phyloP scores from a whole-genome alignment of 176 grass and related monocot genomes.

The Bonia amplexicaulis region DNA sequence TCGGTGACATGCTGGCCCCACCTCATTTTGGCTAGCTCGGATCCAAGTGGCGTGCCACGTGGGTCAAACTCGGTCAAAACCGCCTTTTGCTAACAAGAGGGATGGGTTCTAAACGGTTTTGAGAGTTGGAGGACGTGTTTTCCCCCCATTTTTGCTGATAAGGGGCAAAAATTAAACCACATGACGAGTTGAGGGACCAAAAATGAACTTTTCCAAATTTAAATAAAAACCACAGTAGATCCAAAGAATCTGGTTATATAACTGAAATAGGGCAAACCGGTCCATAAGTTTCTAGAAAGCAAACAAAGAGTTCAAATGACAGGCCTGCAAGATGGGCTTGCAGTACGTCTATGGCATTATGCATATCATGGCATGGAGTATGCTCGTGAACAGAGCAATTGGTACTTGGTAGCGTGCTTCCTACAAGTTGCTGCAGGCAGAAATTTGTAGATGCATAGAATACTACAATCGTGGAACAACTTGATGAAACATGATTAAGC shows the following conservation, averaged over 20 bases:
- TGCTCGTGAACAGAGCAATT: background rate
- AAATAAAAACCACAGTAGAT: background rate
- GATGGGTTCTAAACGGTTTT: too few relatives aligned
- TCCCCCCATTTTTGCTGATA: too few relatives aligned
- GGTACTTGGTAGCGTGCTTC: background rate
- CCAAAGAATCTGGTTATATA: background rate
- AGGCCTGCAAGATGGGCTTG: background rate
- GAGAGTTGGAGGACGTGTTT: too few relatives aligned
- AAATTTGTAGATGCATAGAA: background rate
- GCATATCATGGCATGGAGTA: background rate
- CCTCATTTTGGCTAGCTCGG: too few relatives aligned
- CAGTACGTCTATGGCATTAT: background rate
- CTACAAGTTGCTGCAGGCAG: background rate
- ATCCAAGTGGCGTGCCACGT: too few relatives aligned
- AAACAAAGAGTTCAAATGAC: background rate
- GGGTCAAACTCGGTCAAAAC: too few relatives aligned
- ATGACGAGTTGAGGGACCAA: too few relatives aligned
- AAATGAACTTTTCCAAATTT: background rate
- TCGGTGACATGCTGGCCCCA: too few relatives aligned
- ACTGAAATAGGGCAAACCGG: constrained; percentile 1
- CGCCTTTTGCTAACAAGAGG: too few relatives aligned
- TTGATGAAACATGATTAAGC: background rate
- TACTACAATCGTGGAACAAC: background rate
- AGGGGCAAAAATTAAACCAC: too few relatives aligned
- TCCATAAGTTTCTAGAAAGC: background rate